Evolutionary conservation across 225 moss, liverwort and hornwort genomes (phyloP).

Genomic region (Physcomitrellopsis africana): DNA sequence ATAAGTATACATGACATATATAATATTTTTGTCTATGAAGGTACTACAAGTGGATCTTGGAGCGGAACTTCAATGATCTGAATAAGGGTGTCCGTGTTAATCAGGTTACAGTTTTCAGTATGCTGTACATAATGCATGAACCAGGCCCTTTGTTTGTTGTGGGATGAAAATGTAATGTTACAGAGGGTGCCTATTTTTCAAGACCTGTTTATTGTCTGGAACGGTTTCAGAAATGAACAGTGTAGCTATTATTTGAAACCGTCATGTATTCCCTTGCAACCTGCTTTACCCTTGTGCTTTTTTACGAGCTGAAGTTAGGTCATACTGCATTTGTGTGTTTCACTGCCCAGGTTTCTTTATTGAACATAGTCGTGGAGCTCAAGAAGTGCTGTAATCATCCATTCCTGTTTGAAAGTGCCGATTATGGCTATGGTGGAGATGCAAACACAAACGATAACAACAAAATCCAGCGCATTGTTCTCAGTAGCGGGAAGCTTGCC

Average conservation of each 20-base stretch:
- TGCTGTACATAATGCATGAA: neutral
- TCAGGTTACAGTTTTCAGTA: conserved; percentile 61
- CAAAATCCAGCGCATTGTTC: conserved; percentile 95
- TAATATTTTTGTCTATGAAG: conserved; percentile 40
- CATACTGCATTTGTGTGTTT: conserved; percentile 13
- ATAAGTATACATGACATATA: conserved; percentile 24
- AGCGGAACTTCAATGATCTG: conserved; percentile 94
- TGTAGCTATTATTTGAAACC: neutral
- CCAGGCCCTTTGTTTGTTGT: conserved; percentile 4
- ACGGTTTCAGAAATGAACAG: neutral
- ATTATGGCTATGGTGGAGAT: conserved; percentile 97
- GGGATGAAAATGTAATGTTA: conserved; percentile 8
- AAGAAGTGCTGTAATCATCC: conserved; percentile 99
- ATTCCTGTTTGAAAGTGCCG: conserved; percentile 97
- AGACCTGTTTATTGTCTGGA: conserved; percentile 9
- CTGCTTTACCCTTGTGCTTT: neutral
- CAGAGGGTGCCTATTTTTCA: neutral
- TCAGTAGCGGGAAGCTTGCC: conserved; percentile 97
- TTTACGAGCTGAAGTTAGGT: conserved; percentile 20
- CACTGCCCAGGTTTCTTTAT: conserved; percentile 83
- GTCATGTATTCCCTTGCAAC: neutral
- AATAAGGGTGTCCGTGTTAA: conserved; percentile 99
- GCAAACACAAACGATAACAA: conserved; percentile 86
- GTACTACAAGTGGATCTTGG: conserved; percentile 99
- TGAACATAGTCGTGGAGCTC: conserved; percentile 98